Evolutionary conservation across 805 yeast species (phyloP), one percentile per base, ranked within the genome.

Genomic region (Metschnikowia gruessii): DNA sequence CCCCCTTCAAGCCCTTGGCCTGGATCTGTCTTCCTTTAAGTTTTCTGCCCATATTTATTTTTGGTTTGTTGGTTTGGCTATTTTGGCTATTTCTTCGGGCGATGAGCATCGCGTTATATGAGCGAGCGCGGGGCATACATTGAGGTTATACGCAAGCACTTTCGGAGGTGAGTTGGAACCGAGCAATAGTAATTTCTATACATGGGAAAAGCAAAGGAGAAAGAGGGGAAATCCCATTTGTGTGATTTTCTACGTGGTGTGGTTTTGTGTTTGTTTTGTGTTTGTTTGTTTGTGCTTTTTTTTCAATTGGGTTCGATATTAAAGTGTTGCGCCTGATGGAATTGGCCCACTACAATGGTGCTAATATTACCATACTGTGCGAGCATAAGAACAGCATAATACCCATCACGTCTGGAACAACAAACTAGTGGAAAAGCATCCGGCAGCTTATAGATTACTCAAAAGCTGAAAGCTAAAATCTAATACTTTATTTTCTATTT

Each of bases 1-100:
- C 71, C 1, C 70, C 72, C 45, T 59, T 65, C 28, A 71, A 59
- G 6, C 75, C 74, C 45, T 69, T 69, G 12, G 58, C 64, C 9
- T 53, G 50, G n/a, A 50, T 34, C 11, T 45, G 46, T 42, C 62
- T 63, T 32, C 69, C 70, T 36, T 65, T 62, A 8, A 59, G 52
- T 47, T 69, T 69, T 19, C 68, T 54, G 11, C 55, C 66, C 73
- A 67, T 66, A 10, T 29, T 31, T 9, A 28, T 9, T 26, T 5
- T 15, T 39, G 21, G 40, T 40, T 33, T 4, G 17, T 28, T 33
- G n/a, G 10, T 15, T 10, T 12, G 22, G 17, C 30, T 17, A 16
- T 29, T 37, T 17, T n/a, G n/a, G n/a, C n/a, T n/a, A n/a, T n/a
- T n/a, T 9, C 12, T 22, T 32, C 28, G 41, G 16, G 29, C 37